Percentiles rank a stretch among this genome's conserved stretches.
Evolutionary conservation across 192 early-diverging fungal species (phyloP).

Genomic region (Spizellomyces punctatus): DNA sequence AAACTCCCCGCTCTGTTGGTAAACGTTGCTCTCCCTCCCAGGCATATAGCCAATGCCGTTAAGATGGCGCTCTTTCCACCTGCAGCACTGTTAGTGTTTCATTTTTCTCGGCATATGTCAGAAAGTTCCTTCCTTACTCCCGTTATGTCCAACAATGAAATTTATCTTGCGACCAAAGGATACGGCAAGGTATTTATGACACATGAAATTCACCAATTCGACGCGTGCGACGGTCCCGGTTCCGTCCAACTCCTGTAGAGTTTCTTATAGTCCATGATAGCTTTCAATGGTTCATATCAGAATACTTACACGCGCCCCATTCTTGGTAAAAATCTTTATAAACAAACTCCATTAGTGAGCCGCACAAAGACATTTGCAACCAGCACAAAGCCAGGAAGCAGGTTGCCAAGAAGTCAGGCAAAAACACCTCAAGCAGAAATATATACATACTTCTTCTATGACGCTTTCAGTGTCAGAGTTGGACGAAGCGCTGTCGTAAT

Average conservation of each 20-base stretch:
- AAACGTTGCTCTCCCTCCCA: conserved; percentile 86
- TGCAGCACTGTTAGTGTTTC: conserved; percentile 7
- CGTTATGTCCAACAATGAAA: conserved; percentile 97
- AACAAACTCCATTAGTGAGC: no score
- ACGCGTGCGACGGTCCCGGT: conserved; percentile 79
- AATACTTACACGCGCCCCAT: no score
- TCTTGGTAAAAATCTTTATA: no score
- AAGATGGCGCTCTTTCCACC: conserved; percentile 96
- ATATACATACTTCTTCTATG: no score
- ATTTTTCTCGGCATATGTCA: no score
- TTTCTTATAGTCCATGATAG: neutral
- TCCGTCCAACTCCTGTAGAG: neutral
- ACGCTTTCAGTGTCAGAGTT: no score
- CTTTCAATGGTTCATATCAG: no score
- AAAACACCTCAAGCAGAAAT: no score
- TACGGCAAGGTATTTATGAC: conserved; percentile 81
- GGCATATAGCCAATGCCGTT: conserved; percentile 85
- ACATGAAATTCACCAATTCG: conserved; percentile 93
- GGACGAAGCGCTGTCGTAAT: no score
- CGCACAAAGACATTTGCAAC: no score
- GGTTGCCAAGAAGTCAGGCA: no score
- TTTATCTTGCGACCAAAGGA: conserved; percentile 86
- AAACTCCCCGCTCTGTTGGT: conserved; percentile 85
- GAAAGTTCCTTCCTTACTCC: conserved; percentile 57
- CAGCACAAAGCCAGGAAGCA: no score